A percentile compares a stretch with the other conserved stretches of the same genome.
These are phyloP conservation scores for Paramecium biaurelia DNA, from an alignment of 73 alveolate species.

Conservation along the genomic window DNA sequence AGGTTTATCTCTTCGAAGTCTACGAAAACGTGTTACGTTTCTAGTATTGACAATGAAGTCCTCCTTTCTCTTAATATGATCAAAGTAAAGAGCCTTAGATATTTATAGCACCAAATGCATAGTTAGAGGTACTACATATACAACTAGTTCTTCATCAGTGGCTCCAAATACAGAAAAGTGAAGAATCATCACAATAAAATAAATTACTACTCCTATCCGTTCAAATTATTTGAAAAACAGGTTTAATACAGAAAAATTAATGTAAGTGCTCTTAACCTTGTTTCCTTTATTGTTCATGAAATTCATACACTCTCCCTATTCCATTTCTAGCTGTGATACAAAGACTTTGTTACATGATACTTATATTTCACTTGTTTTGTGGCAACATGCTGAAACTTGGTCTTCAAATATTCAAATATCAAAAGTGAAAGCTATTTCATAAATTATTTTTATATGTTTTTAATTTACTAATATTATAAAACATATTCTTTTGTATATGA, in stretches of 20 bases:
- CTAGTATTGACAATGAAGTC: background rate
- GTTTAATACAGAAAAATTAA: background rate
- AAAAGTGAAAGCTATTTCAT: constrained; percentile 1
- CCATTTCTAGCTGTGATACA: constrained; percentile 21
- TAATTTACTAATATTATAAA: background rate
- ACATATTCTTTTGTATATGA: background rate
- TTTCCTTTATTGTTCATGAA: background rate
- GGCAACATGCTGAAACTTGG: background rate
- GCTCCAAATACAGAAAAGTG: background rate
- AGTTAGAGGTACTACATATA: background rate
- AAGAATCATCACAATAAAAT: constrained; percentile 26
- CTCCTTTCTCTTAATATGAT: background rate
- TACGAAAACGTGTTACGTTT: background rate
- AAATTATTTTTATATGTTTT: background rate
- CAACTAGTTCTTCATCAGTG: background rate
- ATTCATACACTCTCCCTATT: constrained; percentile 4
- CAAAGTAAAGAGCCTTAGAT: background rate
- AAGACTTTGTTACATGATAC: background rate
- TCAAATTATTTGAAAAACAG: constrained; percentile 28
- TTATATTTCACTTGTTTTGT: background rate
- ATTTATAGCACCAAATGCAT: constrained; percentile 23
- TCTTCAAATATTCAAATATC: constrained; percentile 11
- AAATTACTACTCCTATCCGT: constrained; percentile 15
- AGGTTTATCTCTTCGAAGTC: constrained; percentile 5
- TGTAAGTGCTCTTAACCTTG: background rate